Conservation (phyloP, 495 filamentous ascomycete species). For the Xylaria palmicola region DNA sequence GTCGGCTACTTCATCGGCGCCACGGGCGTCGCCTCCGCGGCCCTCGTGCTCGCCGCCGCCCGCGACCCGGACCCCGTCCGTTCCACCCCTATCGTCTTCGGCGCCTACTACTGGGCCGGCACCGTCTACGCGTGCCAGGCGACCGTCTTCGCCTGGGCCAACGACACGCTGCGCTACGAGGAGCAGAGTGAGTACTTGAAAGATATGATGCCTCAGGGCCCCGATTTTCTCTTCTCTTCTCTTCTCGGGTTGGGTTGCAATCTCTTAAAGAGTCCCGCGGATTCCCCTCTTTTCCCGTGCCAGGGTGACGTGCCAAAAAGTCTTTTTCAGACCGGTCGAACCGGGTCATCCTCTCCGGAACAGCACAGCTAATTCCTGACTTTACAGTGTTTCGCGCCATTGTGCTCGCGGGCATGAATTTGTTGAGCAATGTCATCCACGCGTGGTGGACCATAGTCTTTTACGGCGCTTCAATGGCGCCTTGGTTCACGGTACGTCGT, state of each 20-base stretch:
- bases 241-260: too few relatives aligned
- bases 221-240: too few relatives aligned
- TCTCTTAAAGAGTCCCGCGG: too few relatives aligned
- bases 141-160: slow-evolving; percentile 62
- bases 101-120: slow-evolving; percentile 55
- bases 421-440: slow-evolving; percentile 55
- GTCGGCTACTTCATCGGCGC: slow-evolving; percentile 55
- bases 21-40: slow-evolving; percentile 47
- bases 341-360: too few relatives aligned
- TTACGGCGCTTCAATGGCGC: slow-evolving; percentile 58
- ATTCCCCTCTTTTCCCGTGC: too few relatives aligned
- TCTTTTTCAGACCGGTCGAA: too few relatives aligned
- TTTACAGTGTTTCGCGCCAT: slow-evolving; percentile 46
- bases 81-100: slow-evolving; percentile 40
- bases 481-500: slow-evolving; percentile 51
- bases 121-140: slow-evolving; percentile 58
- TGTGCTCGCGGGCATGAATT: slow-evolving; percentile 57
- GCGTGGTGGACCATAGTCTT: slow-evolving; percentile 66
- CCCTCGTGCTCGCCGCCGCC: slow-evolving; percentile 47
- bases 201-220: too few relatives aligned
- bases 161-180: slow-evolving; percentile 52
- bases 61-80: slow-evolving; percentile 33
- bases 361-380: too few relatives aligned
- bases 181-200: too few relatives aligned
- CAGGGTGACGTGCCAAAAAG: too few relatives aligned